A percentile compares a stretch with the other conserved stretches of the same genome.
Evolutionary conservation across 106 monocot genomes (phyloP).

Genomic region (Acorus calamus): DNA sequence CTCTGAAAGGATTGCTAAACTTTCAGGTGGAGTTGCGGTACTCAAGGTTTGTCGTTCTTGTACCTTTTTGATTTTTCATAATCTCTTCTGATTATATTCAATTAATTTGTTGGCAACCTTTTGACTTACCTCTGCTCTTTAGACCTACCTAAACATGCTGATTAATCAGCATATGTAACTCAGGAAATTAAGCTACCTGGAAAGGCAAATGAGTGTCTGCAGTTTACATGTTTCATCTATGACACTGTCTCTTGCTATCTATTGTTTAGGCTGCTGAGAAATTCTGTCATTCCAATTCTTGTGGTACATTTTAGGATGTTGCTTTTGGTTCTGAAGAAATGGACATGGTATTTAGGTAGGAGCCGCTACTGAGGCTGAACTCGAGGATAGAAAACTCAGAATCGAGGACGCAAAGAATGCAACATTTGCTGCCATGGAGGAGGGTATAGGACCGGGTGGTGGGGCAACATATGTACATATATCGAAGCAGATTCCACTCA

Average conservation of each 20-base stretch:
- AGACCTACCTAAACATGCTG: too few species aligned
- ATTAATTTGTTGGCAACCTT: too few species aligned
- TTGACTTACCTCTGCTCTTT: too few species aligned
- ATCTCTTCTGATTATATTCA: background rate
- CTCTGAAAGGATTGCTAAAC: slow-evolving; percentile 90
- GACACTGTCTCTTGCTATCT: too few species aligned
- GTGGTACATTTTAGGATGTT: slow-evolving; percentile 5
- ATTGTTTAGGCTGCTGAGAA: too few species aligned
- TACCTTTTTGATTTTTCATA: background rate
- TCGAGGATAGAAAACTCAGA: slow-evolving; percentile 87
- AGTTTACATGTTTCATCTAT: too few species aligned
- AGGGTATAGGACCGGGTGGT: slow-evolving; percentile 93
- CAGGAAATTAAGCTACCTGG: too few species aligned
- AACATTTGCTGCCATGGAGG: slow-evolving; percentile 87
- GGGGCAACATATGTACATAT: slow-evolving; percentile 78
- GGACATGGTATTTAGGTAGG: slow-evolving; percentile 61
- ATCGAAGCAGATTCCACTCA: slow-evolving; percentile 59
- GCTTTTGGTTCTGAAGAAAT: slow-evolving; percentile 13
- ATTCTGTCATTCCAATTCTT: background rate
- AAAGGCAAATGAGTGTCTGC: too few species aligned
- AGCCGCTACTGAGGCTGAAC: slow-evolving; percentile 78
- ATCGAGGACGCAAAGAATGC: slow-evolving; percentile 96
- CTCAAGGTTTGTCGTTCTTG: slow-evolving; percentile 55
- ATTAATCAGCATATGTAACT: too few species aligned
- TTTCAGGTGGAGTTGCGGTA: slow-evolving; percentile 77